These are phyloP conservation scores for Rubia tinctorum DNA, from an alignment of 305 asterid species.

Conservation along the genomic window DNA sequence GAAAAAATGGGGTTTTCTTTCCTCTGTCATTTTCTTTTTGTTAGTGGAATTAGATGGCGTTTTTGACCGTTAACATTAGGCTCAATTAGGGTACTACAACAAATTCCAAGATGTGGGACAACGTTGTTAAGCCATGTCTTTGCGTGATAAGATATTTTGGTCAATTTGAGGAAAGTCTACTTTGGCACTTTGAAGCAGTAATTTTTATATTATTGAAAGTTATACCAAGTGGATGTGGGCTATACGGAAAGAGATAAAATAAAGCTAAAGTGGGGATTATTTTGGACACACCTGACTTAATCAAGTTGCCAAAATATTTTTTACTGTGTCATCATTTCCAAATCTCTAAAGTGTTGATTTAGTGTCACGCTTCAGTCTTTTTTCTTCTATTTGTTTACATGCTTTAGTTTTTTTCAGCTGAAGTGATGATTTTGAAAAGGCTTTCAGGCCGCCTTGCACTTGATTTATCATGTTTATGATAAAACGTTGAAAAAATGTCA, in stretches of 20 bases:
- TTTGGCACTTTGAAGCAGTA: not conserved
- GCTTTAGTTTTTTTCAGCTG: not conserved
- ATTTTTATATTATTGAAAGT: no score
- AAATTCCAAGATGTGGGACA: slow-evolving; percentile 11
- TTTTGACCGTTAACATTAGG: slow-evolving; percentile 12
- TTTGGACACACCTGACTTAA: slow-evolving; percentile 8
- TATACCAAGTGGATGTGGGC: not conserved
- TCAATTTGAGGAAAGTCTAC: not conserved
- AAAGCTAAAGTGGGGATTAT: slow-evolving; percentile 9
- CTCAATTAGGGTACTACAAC: not conserved
- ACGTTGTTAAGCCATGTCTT: slow-evolving; percentile 10
- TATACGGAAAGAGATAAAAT: slow-evolving; percentile 6
- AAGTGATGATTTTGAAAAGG: not conserved
- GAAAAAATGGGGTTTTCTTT: not conserved
- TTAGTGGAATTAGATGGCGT: not conserved
- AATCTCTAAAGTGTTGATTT: not conserved
- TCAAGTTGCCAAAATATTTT: not conserved
- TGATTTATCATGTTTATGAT: not conserved
- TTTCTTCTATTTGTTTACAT: not conserved
- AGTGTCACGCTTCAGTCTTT: not conserved
- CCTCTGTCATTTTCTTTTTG: not conserved
- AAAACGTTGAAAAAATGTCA: no score
- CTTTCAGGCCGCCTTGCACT: not conserved
- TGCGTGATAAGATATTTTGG: not conserved
- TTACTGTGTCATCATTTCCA: not conserved